A percentile compares a stretch with the other conserved stretches of the same genome.
These are phyloP conservation scores for Populus hybrid DNA, from an alignment of 441 rosid species.

Conservation along the genomic window DNA sequence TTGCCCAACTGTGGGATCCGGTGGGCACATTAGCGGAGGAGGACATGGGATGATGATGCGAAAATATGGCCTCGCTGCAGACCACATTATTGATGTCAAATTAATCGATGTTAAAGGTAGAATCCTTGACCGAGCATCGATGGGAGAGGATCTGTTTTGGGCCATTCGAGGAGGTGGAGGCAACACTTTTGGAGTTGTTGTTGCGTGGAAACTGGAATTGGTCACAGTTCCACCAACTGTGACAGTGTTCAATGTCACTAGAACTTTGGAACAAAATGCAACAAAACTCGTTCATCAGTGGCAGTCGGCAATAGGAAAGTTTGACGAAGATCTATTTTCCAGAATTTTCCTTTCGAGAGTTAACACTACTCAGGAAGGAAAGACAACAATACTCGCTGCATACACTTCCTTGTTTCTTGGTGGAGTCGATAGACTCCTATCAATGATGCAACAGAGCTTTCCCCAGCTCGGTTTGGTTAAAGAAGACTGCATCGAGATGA, in stretches of 20 bases:
- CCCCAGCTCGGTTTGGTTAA: constrained; percentile 45
- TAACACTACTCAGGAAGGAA: neutral
- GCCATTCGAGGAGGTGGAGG: constrained; percentile 64
- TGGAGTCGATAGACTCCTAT: constrained; percentile 26
- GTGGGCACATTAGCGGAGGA: neutral
- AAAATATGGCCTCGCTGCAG: neutral
- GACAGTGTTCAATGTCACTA: constrained; percentile 39
- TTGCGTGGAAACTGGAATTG: constrained; percentile 49
- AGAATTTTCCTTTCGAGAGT: neutral
- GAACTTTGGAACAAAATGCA: constrained; percentile 32
- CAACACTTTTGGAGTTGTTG: constrained; percentile 48
- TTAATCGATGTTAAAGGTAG: constrained; percentile 42
- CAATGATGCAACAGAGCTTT: constrained; percentile 35
- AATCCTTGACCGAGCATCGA: constrained; percentile 32
- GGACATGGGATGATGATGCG: neutral
- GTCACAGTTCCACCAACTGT: constrained; percentile 47
- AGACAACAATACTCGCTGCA: constrained; percentile 25
- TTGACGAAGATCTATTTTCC: constrained; percentile 33
- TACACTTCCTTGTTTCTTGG: constrained; percentile 49
- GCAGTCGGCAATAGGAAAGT: constrained; percentile 42
- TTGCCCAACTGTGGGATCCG: neutral
- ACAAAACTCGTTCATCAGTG: constrained; percentile 45
- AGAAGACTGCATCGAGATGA: constrained; percentile 47
- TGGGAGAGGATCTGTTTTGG: constrained; percentile 60
- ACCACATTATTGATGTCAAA: neutral